Conservation (phyloP, 2,329 filamentous ascomycete genomes). For the Fusarium devonianum region DNA sequence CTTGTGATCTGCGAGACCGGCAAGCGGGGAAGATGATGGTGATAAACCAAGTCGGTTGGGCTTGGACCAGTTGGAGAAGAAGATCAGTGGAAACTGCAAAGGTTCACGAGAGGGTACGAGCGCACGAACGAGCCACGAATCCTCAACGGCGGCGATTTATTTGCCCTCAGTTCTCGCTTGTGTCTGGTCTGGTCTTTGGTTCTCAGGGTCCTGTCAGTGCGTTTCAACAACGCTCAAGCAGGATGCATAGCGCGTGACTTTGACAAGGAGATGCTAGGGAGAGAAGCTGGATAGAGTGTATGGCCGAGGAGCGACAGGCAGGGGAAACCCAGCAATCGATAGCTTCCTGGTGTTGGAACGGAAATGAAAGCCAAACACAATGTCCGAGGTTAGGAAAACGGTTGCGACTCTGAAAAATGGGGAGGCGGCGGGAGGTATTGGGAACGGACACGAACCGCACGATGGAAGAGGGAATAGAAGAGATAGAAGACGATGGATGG, state of each 20-base stretch:
- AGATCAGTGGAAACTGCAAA: neutral
- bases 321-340: constrained; percentile 35
- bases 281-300: constrained; percentile 6
- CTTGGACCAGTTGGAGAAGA: neutral
- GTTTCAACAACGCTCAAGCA: constrained; percentile 4
- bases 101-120: constrained; percentile 25
- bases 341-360: constrained; percentile 4
- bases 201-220: constrained; percentile 35
- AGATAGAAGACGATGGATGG: neutral
- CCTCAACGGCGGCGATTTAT: constrained; percentile 5
- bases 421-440: neutral
- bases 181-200: constrained; percentile 11
- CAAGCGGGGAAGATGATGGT: constrained; percentile 18
- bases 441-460: constrained; percentile 1
- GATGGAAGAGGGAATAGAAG: neutral
- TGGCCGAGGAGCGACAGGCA: constrained; percentile 31
- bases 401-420: neutral
- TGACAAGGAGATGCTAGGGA: constrained; percentile 9
- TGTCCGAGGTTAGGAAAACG: constrained; percentile 1
- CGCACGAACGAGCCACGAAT: constrained; percentile 16
- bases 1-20: constrained; percentile 30
- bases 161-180: constrained; percentile 2
- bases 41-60: constrained; percentile 13
- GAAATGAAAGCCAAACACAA: constrained; percentile 7
- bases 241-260: constrained; percentile 9